These are phyloP conservation scores for Zygotorulaspora florentina DNA, from an alignment of 805 yeast genomes.

Conservation along the genomic window DNA sequence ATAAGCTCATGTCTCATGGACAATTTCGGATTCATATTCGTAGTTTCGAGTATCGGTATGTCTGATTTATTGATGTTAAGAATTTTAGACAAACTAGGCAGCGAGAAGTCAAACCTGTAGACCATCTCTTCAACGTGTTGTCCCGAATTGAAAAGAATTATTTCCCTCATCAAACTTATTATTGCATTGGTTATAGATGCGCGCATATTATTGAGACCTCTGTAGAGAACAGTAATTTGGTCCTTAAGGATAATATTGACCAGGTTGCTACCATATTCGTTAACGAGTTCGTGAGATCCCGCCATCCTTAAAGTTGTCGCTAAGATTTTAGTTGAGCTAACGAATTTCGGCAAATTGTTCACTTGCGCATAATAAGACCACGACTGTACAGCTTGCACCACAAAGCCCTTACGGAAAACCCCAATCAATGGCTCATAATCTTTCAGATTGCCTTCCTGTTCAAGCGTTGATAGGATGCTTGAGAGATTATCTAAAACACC, in stretches of 20 bases:
- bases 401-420: slow-evolving; percentile 37
- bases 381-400: slow-evolving; percentile 39
- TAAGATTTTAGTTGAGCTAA: slow-evolving; percentile 42
- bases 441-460: slow-evolving; percentile 16
- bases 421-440: slow-evolving; percentile 28
- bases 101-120: slow-evolving; percentile 62
- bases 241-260: slow-evolving; percentile 50
- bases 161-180: slow-evolving; percentile 50
- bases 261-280: slow-evolving; percentile 21
- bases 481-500: slow-evolving; percentile 29
- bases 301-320: slow-evolving; percentile 35
- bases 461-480: slow-evolving; percentile 19
- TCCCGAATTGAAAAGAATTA: slow-evolving; percentile 48
- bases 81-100: slow-evolving; percentile 58
- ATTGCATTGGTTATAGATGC: slow-evolving; percentile 59
- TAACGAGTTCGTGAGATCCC: slow-evolving; percentile 13
- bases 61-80: slow-evolving; percentile 51
- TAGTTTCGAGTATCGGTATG: slow-evolving; percentile 33
- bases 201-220: slow-evolving; percentile 57
- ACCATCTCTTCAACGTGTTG: slow-evolving; percentile 52
- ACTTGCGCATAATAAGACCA: slow-evolving; percentile 47
- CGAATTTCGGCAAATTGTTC: slow-evolving; percentile 50
- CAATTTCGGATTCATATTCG: slow-evolving; percentile 34
- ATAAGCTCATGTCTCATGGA: slow-evolving; percentile 59
- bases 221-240: slow-evolving; percentile 59